Evolutionary conservation across 805 yeast species (phyloP), one percentile per base, ranked within the genome.

Genomic region (Candida succiphila): DNA sequence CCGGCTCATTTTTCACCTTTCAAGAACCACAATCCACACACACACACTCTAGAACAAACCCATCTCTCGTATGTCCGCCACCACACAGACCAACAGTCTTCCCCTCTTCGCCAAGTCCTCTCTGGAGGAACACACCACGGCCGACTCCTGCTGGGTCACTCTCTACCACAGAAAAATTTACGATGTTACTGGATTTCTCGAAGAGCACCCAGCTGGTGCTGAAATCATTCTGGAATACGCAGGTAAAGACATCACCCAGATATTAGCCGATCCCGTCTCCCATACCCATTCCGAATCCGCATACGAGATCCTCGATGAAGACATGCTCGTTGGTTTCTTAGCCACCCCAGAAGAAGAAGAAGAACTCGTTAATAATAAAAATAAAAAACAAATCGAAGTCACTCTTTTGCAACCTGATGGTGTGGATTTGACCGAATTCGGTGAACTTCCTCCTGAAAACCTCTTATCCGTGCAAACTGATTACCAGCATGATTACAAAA

Each of bases 231-330:
- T 69, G 34, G 74, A 70, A 4, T 69, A 69, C 43, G 77, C 73
- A 25, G 85, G 81, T 17, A 63, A 68, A 42, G 81, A 74, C 42
- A 53, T 72, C 33, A 84, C 96, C 8, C 73, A 72, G 34, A 76
- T 86, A 31, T 71, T 89, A 69, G 75, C 78, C 7, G 95, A 88
- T 50, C 60, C 62, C 13, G 54, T 53, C 5, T 65, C 78, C 25
- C 96, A 88, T 53, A 75, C 70, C 32, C 96, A 89, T 58, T 78
- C 92, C 3, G 94, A 85, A 46, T 60, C 80, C 25, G 92, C 96
- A 2, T 87, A 87, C 54, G 95, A 86, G 41, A 81, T 89, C 68
- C 60, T 89, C 43, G 89, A 86, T 45, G 96, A 89, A 37, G 78
- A 67, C 35, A 82, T 80, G 67, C 59, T 86, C 37, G 74, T 89